phyloP scores from a whole-genome alignment of 768 basidiomycete genomes.

The Kondoa subrosea region DNA sequence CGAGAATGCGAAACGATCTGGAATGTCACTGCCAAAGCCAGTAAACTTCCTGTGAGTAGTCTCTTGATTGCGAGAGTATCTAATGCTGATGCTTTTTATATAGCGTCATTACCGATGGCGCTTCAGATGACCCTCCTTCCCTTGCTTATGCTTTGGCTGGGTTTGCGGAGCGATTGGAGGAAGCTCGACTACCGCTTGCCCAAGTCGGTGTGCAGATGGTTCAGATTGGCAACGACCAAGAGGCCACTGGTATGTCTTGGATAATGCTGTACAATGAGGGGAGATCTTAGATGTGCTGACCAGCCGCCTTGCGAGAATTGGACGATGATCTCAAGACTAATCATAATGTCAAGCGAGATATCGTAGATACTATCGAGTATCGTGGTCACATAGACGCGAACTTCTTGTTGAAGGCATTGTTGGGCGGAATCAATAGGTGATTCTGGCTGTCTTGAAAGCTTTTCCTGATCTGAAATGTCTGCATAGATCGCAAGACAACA shows the following conservation, averaged over 20 bases:
- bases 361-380: slow-evolving; percentile 19
- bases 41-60: slow-evolving; percentile 24
- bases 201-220: slow-evolving; percentile 26
- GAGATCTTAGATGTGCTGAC: neutral
- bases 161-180: slow-evolving; percentile 24
- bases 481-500: neutral
- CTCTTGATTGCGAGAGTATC: no score
- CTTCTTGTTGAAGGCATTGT: slow-evolving; percentile 17
- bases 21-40: slow-evolving; percentile 18
- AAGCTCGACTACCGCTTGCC: slow-evolving; percentile 18
- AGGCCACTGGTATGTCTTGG: slow-evolving; percentile 16
- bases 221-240: slow-evolving; percentile 23
- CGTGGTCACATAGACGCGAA: slow-evolving; percentile 11
- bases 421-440: neutral
- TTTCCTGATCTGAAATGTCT: neutral
- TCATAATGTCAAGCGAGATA: slow-evolving; percentile 11
- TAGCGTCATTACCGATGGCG: slow-evolving; percentile 22
- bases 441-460: neutral
- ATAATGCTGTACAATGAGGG: neutral
- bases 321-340: slow-evolving; percentile 17
- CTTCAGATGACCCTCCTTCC: slow-evolving; percentile 20
- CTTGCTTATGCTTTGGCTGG: slow-evolving; percentile 13
- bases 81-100: no score
- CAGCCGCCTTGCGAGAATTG: slow-evolving; percentile 8
- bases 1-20: slow-evolving; percentile 17